Base-by-base conservation (phyloP, 1,139 yeast genomes). In the Saccharomyces hybrid region DNA sequence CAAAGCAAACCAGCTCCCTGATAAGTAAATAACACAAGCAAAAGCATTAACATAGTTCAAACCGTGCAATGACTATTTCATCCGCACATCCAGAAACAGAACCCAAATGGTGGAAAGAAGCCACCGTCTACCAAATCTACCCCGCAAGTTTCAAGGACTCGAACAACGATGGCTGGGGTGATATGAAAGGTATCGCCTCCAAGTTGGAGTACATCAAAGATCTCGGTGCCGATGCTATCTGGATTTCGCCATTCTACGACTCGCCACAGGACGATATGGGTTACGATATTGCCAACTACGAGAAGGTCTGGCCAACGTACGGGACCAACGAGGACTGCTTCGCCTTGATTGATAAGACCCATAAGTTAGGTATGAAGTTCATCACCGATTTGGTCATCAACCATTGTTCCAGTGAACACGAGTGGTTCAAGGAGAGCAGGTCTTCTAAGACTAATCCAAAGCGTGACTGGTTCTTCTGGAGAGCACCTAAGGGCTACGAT, bases 191-290 rank as follows among this genome's bases (percentile, higher is more conserved):
- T 21, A 78, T 81, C 51, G 73, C 77, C 56, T 73, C 78, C 38
- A 75, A 77, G 34, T 72, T 81, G 56, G 83, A 79, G 67, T 79
- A 81, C 64, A 66, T 81, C 63, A 75, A 78, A 63, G 69, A 69
- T 21, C 71, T 81, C 49, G 84, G 84, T 1, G 73, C 74, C 21
- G 83, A 79, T 58, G 73, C 79, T 34, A 70, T 81, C 46, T 81
- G 86, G 86, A 69, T 81, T 56, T 77, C 79, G 31, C 86, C 86
- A 42, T 77, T 78, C 73, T 80, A 75, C 67, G 81, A 78, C 58
- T 78, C 83, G 2, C 86, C 86, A 3, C 81, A 78, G 62, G 79
- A 78, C 49, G 86, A 81, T 62, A 81, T 81, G 85, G 86, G 86
- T 1, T 81, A 81, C 65, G 86, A 81, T 63, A 79, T 81, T 60